Conservation (phyloP, 345 rosid species). For the Camelina laxa region DNA sequence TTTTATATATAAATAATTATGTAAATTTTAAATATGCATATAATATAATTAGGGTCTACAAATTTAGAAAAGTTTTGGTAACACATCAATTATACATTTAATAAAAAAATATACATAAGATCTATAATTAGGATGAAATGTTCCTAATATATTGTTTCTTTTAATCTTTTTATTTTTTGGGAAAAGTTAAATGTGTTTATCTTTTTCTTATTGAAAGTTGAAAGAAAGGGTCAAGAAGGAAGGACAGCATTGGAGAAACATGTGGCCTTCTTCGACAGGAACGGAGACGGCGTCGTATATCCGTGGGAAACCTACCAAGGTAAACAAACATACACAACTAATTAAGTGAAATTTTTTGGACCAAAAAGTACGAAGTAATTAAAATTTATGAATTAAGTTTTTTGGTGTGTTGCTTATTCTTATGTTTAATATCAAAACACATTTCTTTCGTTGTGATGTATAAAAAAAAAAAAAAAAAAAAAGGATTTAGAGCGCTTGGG, state of each 20-base stretch:
- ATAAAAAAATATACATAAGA: neutral
- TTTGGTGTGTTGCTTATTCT: conserved; percentile 17
- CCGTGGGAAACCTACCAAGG: conserved; percentile 48
- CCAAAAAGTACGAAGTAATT: neutral
- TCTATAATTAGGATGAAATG: neutral
- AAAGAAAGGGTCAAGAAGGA: conserved; percentile 4
- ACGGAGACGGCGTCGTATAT: conserved; percentile 42
- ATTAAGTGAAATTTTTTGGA: neutral
- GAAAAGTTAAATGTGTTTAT: neutral
- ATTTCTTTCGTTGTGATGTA: neutral
- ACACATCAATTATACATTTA: neutral
- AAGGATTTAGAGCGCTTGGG: conserved; percentile 70
- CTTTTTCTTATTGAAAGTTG: neutral
- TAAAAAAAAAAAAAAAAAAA: neutral
- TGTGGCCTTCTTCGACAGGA: conserved; percentile 45
- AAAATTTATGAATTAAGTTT: neutral
- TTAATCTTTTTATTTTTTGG: neutral
- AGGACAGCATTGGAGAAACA: conserved; percentile 39
- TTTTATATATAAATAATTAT: too few relatives aligned
- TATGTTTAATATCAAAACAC: neutral
- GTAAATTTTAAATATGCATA: too few relatives aligned
- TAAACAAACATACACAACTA: neutral
- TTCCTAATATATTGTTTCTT: neutral
- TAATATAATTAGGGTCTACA: too few relatives aligned
- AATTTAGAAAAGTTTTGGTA: too few relatives aligned